Evolutionary conservation across 805 yeast species (phyloP), one percentile per base, ranked within the genome.

Genomic region (Myxozyma melibiosi): DNA sequence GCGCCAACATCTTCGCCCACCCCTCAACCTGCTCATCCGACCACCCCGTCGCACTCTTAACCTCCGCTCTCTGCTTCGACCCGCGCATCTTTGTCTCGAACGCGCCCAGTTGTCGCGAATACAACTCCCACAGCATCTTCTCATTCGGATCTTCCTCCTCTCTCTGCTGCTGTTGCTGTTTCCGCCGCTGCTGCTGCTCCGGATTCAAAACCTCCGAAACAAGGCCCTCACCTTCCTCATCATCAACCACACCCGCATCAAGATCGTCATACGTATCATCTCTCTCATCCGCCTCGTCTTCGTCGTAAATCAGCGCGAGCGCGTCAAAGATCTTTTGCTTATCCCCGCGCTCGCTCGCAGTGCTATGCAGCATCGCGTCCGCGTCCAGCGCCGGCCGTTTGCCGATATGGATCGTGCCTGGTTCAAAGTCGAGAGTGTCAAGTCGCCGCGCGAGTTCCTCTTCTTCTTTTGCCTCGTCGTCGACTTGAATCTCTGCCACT

Each of bases 11-110:
- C 54, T 86, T 74, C 1, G 86, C 85, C 97, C 97, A 92, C 0
- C 96, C 96, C 76, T 91, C 97, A 46, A 92, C 82, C 69, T 89
- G 96, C 67, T 90, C 96, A 70, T 90, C 91, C 0, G 90, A 76
- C 96, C 96, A 90, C 0, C 76, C 76, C 0, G 62, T 59, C 48
- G 27, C 22, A n/a, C 14, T 16, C 39, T 51, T 59, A 34, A 54
- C 25, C 31, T 59, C 60, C 14, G 31, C 38, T 24, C 64, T 43
- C 8, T 68, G 71, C 41, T 74, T 72, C 0, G 84, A 61, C 37
- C 82, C 81, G 59, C 97, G 75, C 9, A 75, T 68, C 0, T 72
- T 58, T 57, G 81, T 77, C 7, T 73, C 79, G 53, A 86, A 79
- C 31, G 79, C 70, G 1, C 69, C 71, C 1, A 80, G 80, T 35